A percentile compares a stretch with the other conserved stretches of the same genome.
phyloP scores from a whole-genome alignment of 2,329 filamentous ascomycete species.

The Aspergillus sp. region DNA sequence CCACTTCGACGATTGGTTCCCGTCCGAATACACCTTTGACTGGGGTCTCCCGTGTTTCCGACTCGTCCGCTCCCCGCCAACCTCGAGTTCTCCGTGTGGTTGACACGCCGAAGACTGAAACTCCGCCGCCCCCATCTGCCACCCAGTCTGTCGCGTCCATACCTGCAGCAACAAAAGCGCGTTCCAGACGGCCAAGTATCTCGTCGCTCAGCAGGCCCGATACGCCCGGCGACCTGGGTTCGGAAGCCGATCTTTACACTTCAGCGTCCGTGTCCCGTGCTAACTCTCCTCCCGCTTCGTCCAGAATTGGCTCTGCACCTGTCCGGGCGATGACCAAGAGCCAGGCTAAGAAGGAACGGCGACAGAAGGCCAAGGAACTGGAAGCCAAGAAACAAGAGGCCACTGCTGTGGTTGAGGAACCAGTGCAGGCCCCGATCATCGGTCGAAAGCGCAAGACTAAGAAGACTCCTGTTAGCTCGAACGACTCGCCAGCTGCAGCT shows the following conservation, averaged over 20 bases:
- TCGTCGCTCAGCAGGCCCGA: slow-evolving; percentile 61
- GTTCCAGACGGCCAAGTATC: slow-evolving; percentile 44
- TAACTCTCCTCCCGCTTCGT: slow-evolving; percentile 56
- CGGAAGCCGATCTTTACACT: slow-evolving; percentile 59
- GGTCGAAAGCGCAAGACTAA: slow-evolving; percentile 63
- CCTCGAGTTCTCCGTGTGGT: slow-evolving; percentile 59
- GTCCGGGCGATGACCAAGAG: slow-evolving; percentile 62
- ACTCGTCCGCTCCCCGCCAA: slow-evolving; percentile 42
- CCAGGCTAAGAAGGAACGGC: slow-evolving; percentile 61
- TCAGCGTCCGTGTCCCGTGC: slow-evolving; percentile 62
- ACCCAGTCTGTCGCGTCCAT: slow-evolving; percentile 36
- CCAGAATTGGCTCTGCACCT: slow-evolving; percentile 60
- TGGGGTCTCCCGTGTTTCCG: slow-evolving; percentile 38
- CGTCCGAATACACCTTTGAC: slow-evolving; percentile 53
- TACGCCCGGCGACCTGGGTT: slow-evolving; percentile 61
- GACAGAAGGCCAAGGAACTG: slow-evolving; percentile 51
- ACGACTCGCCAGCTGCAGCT: slow-evolving; percentile 19
- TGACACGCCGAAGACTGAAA: slow-evolving; percentile 57
- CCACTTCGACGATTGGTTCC: slow-evolving; percentile 43
- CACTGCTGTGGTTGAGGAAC: slow-evolving; percentile 48
- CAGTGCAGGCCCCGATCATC: slow-evolving; percentile 62
- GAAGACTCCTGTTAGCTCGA: slow-evolving; percentile 40
- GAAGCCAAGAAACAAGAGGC: slow-evolving; percentile 48
- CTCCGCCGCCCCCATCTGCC: slow-evolving; percentile 32
- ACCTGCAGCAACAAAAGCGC: slow-evolving; percentile 31